A percentile compares a stretch with the other conserved stretches of the same genome.
phyloP scores from a whole-genome alignment of 2,329 filamentous ascomycete species.

The Verticillium zaregamsianum region DNA sequence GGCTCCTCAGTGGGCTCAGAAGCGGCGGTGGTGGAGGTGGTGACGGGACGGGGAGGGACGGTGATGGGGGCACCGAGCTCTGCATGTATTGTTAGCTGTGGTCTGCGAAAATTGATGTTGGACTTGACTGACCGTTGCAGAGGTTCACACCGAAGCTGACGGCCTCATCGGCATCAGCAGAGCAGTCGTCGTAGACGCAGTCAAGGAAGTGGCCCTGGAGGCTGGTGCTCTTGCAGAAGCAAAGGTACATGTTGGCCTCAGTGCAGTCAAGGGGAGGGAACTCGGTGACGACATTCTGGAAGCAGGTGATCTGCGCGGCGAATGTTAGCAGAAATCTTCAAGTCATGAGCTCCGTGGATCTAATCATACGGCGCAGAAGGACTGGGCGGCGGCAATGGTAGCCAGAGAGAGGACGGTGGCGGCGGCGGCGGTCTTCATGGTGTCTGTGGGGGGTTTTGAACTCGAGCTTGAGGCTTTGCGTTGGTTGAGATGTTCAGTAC shows the following conservation, averaged over 20 bases:
- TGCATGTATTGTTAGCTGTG: neutral
- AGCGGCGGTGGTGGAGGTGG: neutral
- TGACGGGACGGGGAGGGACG: neutral
- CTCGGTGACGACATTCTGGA: constrained; percentile 20
- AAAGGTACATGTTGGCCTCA: constrained; percentile 24
- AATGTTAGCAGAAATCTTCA: neutral
- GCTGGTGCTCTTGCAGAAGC: constrained; percentile 21
- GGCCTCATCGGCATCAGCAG: constrained; percentile 8
- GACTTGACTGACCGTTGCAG: constrained; percentile 22
- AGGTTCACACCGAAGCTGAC: constrained; percentile 18
- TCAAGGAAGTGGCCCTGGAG: constrained; percentile 20
- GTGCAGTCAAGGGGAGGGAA: constrained; percentile 21
- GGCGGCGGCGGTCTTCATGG: constrained; percentile 1
- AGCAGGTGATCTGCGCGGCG: constrained; percentile 16
- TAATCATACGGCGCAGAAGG: constrained; percentile 11
- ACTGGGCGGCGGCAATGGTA: constrained; percentile 8
- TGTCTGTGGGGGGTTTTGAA: neutral
- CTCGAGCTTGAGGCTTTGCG: neutral
- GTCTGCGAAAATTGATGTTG: neutral
- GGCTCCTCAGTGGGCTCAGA: neutral
- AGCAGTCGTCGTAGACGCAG: constrained; percentile 14
- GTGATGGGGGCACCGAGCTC: constrained; percentile 3
- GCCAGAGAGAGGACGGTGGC: constrained; percentile 8
- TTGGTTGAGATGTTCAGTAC: neutral
- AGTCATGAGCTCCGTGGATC: too few relatives aligned